A percentile compares a stretch with the other conserved stretches of the same genome.
Evolutionary conservation across 306 rosid genomes (phyloP).

Genomic region (Canavalia gladiata): DNA sequence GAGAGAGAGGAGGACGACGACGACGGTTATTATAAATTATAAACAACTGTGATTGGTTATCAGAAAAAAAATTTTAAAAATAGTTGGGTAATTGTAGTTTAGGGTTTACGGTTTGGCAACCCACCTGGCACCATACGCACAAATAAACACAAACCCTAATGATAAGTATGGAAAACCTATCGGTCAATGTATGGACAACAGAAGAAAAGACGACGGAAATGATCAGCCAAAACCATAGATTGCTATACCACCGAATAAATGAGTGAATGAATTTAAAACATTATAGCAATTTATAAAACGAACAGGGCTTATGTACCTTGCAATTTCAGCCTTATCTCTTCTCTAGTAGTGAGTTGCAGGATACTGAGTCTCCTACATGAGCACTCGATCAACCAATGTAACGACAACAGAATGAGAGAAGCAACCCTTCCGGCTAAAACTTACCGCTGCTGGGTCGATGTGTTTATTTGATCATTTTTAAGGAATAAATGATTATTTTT

Average conservation of each 20-base stretch:
- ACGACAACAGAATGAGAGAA: neutral
- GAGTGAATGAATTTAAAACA: constrained; percentile 5
- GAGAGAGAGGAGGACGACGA: no score
- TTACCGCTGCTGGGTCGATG: neutral
- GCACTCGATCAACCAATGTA: neutral
- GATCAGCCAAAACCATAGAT: constrained; percentile 6
- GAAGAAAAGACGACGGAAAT: neutral
- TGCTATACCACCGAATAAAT: constrained; percentile 6
- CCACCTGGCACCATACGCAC: constrained; percentile 15
- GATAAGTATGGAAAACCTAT: neutral
- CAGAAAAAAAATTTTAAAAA: neutral
- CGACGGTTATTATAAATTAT: neutral
- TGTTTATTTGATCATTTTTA: no score
- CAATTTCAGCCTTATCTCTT: constrained; percentile 18
- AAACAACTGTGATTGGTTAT: neutral
- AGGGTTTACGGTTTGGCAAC: neutral
- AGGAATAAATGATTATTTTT: no score
- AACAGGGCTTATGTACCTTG: neutral
- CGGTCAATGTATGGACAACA: neutral
- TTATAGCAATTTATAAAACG: neutral
- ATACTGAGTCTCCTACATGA: neutral
- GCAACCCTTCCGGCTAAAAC: constrained; percentile 3
- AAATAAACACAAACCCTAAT: neutral
- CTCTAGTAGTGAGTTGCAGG: constrained; percentile 1
- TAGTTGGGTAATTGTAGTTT: neutral